Evolutionary conservation across 768 basidiomycete species (phyloP).

Genomic region (Neoboletus brunneissimus): DNA sequence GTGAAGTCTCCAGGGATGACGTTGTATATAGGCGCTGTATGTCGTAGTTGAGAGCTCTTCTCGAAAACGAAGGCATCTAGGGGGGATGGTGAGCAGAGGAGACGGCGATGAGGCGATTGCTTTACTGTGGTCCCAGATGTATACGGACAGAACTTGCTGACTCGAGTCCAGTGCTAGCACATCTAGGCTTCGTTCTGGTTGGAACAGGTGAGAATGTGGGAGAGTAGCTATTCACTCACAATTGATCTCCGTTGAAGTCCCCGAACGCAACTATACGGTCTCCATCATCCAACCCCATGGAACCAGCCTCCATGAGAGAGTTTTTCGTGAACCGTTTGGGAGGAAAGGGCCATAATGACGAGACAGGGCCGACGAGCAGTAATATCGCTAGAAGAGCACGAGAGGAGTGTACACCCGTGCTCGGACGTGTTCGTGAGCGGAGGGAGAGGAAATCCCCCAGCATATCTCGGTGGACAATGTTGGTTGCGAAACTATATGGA

Average conservation of each 20-base stretch:
- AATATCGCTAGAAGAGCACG: constrained; percentile 14
- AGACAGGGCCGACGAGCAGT: constrained; percentile 21
- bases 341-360: constrained; percentile 76
- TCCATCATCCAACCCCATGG: constrained; percentile 70
- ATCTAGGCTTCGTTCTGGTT: constrained; percentile 58
- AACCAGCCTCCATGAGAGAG: constrained; percentile 73
- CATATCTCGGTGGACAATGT: constrained; percentile 11
- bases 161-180: constrained; percentile 72
- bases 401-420: neutral
- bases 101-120: neutral
- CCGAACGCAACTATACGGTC: constrained; percentile 85
- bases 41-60: constrained; percentile 49
- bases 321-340: constrained; percentile 85
- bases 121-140: constrained; percentile 81
- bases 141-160: constrained; percentile 71
- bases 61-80: constrained; percentile 59
- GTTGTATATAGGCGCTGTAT: constrained; percentile 63
- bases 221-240: constrained; percentile 49
- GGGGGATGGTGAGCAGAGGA: constrained; percentile 4
- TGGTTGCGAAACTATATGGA: neutral
- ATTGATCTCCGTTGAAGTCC: constrained; percentile 95
- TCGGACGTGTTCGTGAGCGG: neutral
- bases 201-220: neutral
- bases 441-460: neutral
- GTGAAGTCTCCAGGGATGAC: constrained; percentile 93